Evolutionary conservation across 2,329 filamentous ascomycete species (phyloP).

Genomic region (Clonostachys rosea): DNA sequence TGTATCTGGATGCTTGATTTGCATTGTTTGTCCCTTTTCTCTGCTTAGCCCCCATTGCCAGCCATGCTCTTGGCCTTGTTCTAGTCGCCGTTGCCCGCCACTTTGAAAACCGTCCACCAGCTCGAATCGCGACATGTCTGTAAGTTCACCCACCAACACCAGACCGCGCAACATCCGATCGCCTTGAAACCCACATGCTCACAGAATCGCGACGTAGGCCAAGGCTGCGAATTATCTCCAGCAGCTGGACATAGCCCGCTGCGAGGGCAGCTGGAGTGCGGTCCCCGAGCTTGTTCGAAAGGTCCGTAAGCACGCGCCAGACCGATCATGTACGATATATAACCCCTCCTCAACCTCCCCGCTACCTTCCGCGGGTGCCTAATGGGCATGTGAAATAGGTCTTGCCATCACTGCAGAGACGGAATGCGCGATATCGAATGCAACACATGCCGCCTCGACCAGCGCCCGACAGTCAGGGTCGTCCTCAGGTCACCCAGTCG

Average conservation of each 20-base stretch:
- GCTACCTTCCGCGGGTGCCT: neutral
- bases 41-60: too few relatives aligned
- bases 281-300: conserved; percentile 89
- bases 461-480: conserved; percentile 33
- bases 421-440: conserved; percentile 60
- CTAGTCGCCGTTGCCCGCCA: too few relatives aligned
- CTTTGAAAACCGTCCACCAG: too few relatives aligned
- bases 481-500: conserved; percentile 23
- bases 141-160: too few relatives aligned
- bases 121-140: too few relatives aligned
- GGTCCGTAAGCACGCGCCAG: conserved; percentile 87
- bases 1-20: too few relatives aligned
- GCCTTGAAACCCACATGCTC: too few relatives aligned
- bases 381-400: conserved; percentile 36
- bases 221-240: conserved; percentile 82
- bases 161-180: too few relatives aligned
- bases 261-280: conserved; percentile 80
- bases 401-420: conserved; percentile 65
- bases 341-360: neutral
- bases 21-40: too few relatives aligned
- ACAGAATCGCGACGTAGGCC: conserved; percentile 26
- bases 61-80: too few relatives aligned
- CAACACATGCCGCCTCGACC: conserved; percentile 17
- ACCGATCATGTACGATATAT: conserved; percentile 67
- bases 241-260: conserved; percentile 80